Percentiles rank a stretch among this genome's conserved stretches.
phyloP scores from a whole-genome alignment of 495 filamentous ascomycete genomes.

The Hypoxylon fragiforme region DNA sequence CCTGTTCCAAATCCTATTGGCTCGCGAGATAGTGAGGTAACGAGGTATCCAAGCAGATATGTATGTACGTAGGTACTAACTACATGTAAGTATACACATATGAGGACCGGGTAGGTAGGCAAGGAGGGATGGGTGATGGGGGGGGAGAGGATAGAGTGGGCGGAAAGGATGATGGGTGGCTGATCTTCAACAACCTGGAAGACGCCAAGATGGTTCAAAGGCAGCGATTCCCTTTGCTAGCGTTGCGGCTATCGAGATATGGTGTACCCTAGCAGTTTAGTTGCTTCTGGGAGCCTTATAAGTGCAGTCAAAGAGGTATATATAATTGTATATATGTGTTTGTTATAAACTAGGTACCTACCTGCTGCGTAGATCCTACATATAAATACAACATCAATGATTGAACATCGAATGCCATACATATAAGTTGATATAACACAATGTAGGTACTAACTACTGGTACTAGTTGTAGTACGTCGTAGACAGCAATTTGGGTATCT shows the following conservation, averaged over 20 bases:
- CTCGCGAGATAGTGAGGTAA: conserved; percentile 8
- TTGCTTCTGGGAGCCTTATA: no score
- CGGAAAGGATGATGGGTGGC: conserved; percentile 8
- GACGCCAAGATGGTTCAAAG: conserved; percentile 21
- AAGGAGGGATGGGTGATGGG: not conserved
- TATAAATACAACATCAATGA: no score
- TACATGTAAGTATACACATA: not conserved
- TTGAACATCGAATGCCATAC: no score
- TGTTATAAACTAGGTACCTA: no score
- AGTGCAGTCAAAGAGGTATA: no score
- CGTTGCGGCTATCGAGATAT: conserved; percentile 14
- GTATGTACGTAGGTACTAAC: not conserved
- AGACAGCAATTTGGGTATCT: no score
- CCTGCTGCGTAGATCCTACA: no score
- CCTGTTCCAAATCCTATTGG: conserved; percentile 21
- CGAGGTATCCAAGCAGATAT: conserved; percentile 5
- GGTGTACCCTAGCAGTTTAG: not conserved
- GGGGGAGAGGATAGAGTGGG: not conserved
- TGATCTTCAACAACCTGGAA: conserved; percentile 32
- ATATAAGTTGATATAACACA: no score
- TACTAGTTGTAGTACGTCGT: no score
- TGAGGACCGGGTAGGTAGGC: not conserved
- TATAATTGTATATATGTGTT: no score
- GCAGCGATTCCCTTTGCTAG: conserved; percentile 12
- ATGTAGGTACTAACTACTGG: no score